Percentiles rank a stretch among this genome's conserved stretches.
These are phyloP conservation scores for Penicillium psychrosexuale DNA, from an alignment of 2,329 filamentous ascomycete species.

Conservation along the genomic window DNA sequence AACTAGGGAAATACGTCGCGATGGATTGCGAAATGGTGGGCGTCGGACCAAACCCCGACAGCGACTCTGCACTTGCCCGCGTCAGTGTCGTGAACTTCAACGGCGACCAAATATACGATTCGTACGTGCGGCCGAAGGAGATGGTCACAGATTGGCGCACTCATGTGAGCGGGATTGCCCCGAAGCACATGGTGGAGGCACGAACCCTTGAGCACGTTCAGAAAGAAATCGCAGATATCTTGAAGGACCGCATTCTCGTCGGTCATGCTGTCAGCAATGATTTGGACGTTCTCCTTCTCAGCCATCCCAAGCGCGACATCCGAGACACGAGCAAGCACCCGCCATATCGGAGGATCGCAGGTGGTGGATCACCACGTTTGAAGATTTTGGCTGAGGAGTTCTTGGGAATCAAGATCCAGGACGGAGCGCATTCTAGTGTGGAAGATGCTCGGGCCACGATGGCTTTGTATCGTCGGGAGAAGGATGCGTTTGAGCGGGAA, in stretches of 20 bases:
- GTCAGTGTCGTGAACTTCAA: conserved; percentile 93
- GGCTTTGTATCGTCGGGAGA: conserved; percentile 79
- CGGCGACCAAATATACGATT: conserved; percentile 89
- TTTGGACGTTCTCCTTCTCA: conserved; percentile 69
- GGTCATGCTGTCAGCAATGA: conserved; percentile 83
- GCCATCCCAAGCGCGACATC: conserved; percentile 72
- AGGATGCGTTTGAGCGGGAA: conserved; percentile 80
- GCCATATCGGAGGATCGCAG: conserved; percentile 64
- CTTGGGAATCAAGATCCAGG: conserved; percentile 59
- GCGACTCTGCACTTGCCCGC: conserved; percentile 74
- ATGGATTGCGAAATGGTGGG: conserved; percentile 99
- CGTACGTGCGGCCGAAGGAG: conserved; percentile 76
- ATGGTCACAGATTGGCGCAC: conserved; percentile 89
- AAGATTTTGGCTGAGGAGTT: conserved; percentile 57
- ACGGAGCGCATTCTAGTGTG: conserved; percentile 59
- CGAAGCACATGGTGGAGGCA: conserved; percentile 67
- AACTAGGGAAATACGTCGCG: conserved; percentile 84
- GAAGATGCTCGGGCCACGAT: conserved; percentile 87
- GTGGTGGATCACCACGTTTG: conserved; percentile 49
- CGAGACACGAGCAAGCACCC: conserved; percentile 79
- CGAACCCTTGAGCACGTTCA: conserved; percentile 76
- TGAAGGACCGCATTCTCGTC: conserved; percentile 70
- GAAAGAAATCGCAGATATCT: conserved; percentile 62
- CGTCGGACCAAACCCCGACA: conserved; percentile 60
- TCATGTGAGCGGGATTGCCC: conserved; percentile 74